Conservation (phyloP, 1,284 basidiomycete species). For the Coniophora puteana region DNA sequence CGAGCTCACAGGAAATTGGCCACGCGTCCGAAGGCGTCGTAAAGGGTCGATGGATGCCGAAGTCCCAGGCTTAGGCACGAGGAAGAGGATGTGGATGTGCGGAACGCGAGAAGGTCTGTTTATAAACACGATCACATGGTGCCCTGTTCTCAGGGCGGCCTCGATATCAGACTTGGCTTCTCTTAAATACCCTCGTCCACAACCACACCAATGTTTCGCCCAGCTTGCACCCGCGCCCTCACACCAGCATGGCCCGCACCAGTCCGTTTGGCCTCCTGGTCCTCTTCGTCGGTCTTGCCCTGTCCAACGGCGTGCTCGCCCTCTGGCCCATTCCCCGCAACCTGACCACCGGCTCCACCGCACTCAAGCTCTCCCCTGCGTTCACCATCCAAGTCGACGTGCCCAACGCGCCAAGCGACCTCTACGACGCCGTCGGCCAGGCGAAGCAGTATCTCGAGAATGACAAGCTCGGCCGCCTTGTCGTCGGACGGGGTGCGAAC, state of each 20-base stretch:
- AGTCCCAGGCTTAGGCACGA: no score
- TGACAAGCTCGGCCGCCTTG: constrained; percentile 50
- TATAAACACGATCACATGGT: no score
- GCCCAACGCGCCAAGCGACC: constrained; percentile 36
- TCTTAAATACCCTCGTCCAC: no score
- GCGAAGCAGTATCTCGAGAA: constrained; percentile 37
- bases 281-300: constrained; percentile 12
- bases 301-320: constrained; percentile 16
- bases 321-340: constrained; percentile 64
- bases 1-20: no score
- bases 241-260: constrained; percentile 7
- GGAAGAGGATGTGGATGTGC: no score
- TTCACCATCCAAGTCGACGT: constrained; percentile 46
- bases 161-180: no score
- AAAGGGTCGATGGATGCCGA: no score
- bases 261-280: constrained; percentile 8
- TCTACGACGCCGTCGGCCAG: constrained; percentile 36
- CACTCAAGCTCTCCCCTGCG: constrained; percentile 44
- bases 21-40: no score
- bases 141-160: no score
- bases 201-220: no score
- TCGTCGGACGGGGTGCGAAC: constrained; percentile 46
- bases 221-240: no score
- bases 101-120: no score
- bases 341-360: constrained; percentile 44